Base-by-base conservation (phyloP, 1,284 basidiomycete species). In the Leccinum fuscescens region DNA sequence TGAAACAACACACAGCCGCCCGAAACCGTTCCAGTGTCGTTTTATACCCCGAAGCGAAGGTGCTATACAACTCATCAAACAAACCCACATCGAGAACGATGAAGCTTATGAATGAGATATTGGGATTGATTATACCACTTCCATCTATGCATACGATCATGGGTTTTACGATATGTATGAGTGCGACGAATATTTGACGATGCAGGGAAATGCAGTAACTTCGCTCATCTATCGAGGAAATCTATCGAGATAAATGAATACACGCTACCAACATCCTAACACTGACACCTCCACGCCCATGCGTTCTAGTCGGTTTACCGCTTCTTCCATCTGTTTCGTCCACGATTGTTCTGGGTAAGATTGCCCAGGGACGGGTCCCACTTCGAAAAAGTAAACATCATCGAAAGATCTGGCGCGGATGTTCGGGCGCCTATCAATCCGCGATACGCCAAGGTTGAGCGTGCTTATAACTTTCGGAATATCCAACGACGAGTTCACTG, bases 371-470 rank as follows among this genome's bases (percentile, higher is more conserved):
- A 54, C 64, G 54, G 62, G 66, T 17, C 63, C 65, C 29, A 85
- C 68, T 68, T 88, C 86, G 11, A 84, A 67, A 60, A 88, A 83
- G 67, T 90, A 90, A 15, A 83, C 72, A 69, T 83, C 80, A 35
- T 80, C 77, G 66, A 89, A 90, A 1, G 81, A 82, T n/a, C 67
- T 63, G 20, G 70, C 67, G 5, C 72, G 69, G 15, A 78, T 55
- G 2, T 81, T 79, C 0, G 89, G 89, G 58, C 89, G 79, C 51
- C 89, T 79, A 67, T 90, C 87, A 50, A 92, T 79, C 5, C 86
- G 82, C n/a, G 72, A 72, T 37, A 77, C 56, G 12, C 50, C 44
- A 3, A 76, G 53, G 33, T 65, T 59, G 14, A 78, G 66, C n/a
- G 55, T 54, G 11, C 55, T 49, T 24, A 76, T 62, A 12, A 58